Evolutionary conservation across 2,329 filamentous ascomycete species (phyloP).

Genomic region (Aspergillus quadrilineatus): DNA sequence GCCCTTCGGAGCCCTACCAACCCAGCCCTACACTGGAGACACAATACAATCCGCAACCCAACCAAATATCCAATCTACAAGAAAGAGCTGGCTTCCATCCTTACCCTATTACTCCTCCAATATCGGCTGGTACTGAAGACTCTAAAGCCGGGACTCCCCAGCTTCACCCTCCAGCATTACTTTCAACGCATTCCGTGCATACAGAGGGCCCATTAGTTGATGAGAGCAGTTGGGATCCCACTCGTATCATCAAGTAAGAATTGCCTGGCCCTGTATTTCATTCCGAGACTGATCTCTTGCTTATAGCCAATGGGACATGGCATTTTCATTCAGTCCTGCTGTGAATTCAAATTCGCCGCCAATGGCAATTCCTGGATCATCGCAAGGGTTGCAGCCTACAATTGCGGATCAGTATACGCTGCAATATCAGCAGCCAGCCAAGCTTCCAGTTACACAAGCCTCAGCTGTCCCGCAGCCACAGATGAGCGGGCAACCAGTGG

Average conservation of each 20-base stretch:
- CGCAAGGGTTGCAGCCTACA: conserved; percentile 28
- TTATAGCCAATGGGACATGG: conserved; percentile 86
- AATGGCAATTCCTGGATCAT: conserved; percentile 36
- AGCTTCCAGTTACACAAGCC: conserved; percentile 30
- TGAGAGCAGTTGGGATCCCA: conserved; percentile 78
- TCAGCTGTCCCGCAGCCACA: conserved; percentile 36
- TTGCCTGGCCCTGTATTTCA: not conserved
- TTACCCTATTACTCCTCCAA: conserved; percentile 77
- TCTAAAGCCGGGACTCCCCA: conserved; percentile 74
- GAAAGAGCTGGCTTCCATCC: conserved; percentile 51
- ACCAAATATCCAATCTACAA: conserved; percentile 47
- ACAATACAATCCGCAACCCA: conserved; percentile 53
- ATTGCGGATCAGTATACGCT: conserved; percentile 35
- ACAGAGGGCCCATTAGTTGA: conserved; percentile 59
- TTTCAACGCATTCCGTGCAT: conserved; percentile 40
- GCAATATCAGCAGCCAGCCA: conserved; percentile 34
- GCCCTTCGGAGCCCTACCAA: conserved; percentile 64
- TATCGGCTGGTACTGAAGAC: conserved; percentile 70
- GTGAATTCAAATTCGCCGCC: conserved; percentile 43
- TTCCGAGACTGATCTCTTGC: not conserved
- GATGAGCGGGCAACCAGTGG: conserved; percentile 33
- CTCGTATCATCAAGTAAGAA: conserved; percentile 83
- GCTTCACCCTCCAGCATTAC: conserved; percentile 59
- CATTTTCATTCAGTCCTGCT: conserved; percentile 72
- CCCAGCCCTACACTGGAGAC: conserved; percentile 60